Evolutionary conservation across 2,329 filamentous ascomycete species (phyloP), one percentile per base, ranked within the genome.

Genomic region (Curvularia hawaiiensis): DNA sequence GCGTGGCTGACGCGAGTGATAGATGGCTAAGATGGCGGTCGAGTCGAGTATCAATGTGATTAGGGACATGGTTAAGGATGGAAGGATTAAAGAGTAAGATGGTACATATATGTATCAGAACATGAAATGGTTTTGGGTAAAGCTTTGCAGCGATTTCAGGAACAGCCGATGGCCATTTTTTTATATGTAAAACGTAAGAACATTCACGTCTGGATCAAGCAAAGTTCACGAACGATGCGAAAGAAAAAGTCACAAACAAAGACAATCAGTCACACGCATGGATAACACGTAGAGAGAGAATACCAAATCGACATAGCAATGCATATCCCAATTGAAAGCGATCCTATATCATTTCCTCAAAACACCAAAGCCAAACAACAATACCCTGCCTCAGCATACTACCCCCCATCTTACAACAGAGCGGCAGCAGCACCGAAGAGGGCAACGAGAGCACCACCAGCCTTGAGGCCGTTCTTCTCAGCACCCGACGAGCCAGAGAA

Each of bases 1-100:
- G 2, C 1, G 18, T 33, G 20, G 50, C 63, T 68, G 52, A 65
- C 31, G 30, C 33, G 50, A 30, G 49, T 50, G 46, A 5, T 38
- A 72, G 66, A 73, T 73, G 66, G 74, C 77, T 2, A 77, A 77
- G 71, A 74, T 64, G 64, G 79, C 79, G 9, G 79, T 81, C 3
- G 77, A 79, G 54, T 70, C 56, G 44, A 75, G 66, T n/a, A 79
- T 81, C 55, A 71, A 78, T 44, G 72, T 72, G 1, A 77, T 82
- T 40, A 65, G 78, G 64, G 68, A 71, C 56, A 78, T 81, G 78
- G 79, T 76, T 1, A 62, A 65, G 51, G 75, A 78, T 58, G 75
- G 75, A 20, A 52, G 66, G 59, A 75, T 77, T 31, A 57, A 63
- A 28, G 54, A 45, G 50, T 64, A n/a, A 16, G 16, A 38, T 8